Base-by-base conservation (phyloP, 352 stramenopile species). In the Phytophthora tubulina region DNA sequence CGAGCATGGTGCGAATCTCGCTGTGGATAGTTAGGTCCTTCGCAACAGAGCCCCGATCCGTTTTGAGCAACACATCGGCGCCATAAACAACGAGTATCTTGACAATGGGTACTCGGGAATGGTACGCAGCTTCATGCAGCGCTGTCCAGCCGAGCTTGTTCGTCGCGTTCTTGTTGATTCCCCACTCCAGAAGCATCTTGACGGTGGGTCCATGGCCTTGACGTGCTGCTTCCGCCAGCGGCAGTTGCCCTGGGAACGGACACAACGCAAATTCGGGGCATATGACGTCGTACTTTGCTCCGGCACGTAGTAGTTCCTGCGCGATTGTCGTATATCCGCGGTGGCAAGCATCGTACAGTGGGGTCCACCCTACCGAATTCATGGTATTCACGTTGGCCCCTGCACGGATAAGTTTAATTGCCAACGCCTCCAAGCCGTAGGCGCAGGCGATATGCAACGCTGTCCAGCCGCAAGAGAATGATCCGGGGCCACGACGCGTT, bases 211-310 rank as follows among this genome's bases (percentile, higher is more conserved):
- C 52, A 6, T 88, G 84, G 27, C 85, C 89, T 76, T 94, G 86
- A 6, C 86, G 84, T 45, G 85, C 85, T 33, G 88, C 85, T 66
- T 93, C 87, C 0, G 86, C 89, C 3, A 96, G 74, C 1, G 87
- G 70, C 2, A 75, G 74, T 46, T 96, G 88, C 3, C 82, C 86
- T 8, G 86, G 84, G 52, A 89, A 95, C 31, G 85, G 87, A 42
- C 87, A 96, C 62, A 96, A 70, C 0, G 86, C 83, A 67, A 93
- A 94, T 69, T 94, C 89, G 1, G 87, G 83, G 50, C 89, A 96
- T 36, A 94, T 77, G 15, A 88, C 63, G 60, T 93, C 79, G 36
- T 82, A 61, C 32, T 84, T 86, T 10, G 86, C 86, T 2, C 86
- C 88, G 14, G 81, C 84, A 39, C 86, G 86, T 51, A 96, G 68